Evolutionary conservation across 2,329 filamentous ascomycete genomes (phyloP), one percentile per base, ranked within the genome.

Genomic region (Fusarium continuum): DNA sequence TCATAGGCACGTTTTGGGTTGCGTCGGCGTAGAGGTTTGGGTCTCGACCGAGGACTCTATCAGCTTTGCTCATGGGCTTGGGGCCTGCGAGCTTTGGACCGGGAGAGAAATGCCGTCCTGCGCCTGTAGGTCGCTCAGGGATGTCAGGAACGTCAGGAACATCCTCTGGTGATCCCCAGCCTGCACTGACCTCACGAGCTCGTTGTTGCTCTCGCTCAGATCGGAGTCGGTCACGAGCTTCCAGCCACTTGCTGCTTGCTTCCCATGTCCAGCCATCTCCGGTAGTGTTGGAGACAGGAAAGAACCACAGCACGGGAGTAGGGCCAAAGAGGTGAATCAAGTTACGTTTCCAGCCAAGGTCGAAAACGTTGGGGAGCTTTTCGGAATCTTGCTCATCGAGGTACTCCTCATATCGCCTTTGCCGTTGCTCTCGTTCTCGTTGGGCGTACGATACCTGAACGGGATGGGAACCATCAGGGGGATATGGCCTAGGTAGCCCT

Each of bases 261-360:
- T 97, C 93, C 95, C 95, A 99, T 38, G 83, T 84, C 94, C 94
- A 99, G 19, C 95, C 95, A 74, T 99, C 92, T 28, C 94, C 94
- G 0, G 87, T 91, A 3, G 93, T 96, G 72, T 91, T 98, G 75
- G 85, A 87, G 39, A 98, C 79, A 0, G 95, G 95, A 2, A 98
- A 60, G 23, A 83, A 78, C 94, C 95, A 98, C 8, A 95, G 80
- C 22, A 85, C 76, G 2, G 88, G 88, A 1, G 80, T 85, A 1
- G 86, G 85, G 0, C 95, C 95, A 65, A 99, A 92, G 3, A 99
- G 83, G 73, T 97, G 91, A 1, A 78, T 73, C 6, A 98, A 76
- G 74, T 99, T 99, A 35, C 84, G 85, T 55, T 85, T 87, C 84
- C 89, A 90, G 56, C 95, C 95, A 3, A 97, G 86, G 70, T 99